These are phyloP conservation scores for Achaetomium macrosporum DNA, from an alignment of 2,329 filamentous ascomycete genomes.

Conservation along the genomic window DNA sequence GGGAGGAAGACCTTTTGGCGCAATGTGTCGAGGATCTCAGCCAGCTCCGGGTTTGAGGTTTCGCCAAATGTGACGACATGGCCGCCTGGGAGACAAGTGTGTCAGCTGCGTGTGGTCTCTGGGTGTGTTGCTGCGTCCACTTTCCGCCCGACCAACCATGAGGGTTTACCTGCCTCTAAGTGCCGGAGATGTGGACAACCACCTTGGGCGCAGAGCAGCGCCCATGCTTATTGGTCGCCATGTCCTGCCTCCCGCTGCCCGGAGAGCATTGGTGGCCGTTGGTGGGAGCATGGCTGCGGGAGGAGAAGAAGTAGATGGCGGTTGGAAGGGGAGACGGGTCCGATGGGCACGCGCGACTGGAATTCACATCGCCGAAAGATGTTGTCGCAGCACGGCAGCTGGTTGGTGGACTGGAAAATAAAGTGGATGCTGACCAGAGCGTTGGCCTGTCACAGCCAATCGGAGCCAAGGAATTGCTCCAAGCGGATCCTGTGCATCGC, in stretches of 20 bases:
- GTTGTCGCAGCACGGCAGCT: not conserved
- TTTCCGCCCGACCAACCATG: too few relatives aligned
- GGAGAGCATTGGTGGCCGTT: slow-evolving; percentile 20
- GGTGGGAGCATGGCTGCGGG: slow-evolving; percentile 22
- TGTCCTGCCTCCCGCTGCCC: slow-evolving; percentile 19
- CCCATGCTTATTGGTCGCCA: slow-evolving; percentile 17
- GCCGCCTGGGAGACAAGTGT: slow-evolving; percentile 13
- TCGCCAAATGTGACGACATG: slow-evolving; percentile 42
- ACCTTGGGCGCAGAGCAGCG: slow-evolving; percentile 17
- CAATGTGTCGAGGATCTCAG: slow-evolving; percentile 46
- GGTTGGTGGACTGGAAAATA: slow-evolving; percentile 6
- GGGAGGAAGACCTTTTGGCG: slow-evolving; percentile 57
- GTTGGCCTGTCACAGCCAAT: not conserved
- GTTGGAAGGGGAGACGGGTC: not conserved
- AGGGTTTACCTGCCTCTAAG: slow-evolving; percentile 15
- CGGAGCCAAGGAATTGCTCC: slow-evolving; percentile 5
- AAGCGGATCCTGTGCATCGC: not conserved
- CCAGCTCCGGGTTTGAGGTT: slow-evolving; percentile 49
- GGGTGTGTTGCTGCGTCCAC: not conserved
- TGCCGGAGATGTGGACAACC: slow-evolving; percentile 23
- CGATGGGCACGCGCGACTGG: not conserved
- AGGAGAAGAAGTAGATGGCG: not conserved
- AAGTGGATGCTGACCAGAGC: slow-evolving; percentile 13
- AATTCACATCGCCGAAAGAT: not conserved
- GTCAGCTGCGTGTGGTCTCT: not conserved